These are phyloP conservation scores for Galerina marginata DNA, from an alignment of 768 basidiomycete species.

Conservation along the genomic window DNA sequence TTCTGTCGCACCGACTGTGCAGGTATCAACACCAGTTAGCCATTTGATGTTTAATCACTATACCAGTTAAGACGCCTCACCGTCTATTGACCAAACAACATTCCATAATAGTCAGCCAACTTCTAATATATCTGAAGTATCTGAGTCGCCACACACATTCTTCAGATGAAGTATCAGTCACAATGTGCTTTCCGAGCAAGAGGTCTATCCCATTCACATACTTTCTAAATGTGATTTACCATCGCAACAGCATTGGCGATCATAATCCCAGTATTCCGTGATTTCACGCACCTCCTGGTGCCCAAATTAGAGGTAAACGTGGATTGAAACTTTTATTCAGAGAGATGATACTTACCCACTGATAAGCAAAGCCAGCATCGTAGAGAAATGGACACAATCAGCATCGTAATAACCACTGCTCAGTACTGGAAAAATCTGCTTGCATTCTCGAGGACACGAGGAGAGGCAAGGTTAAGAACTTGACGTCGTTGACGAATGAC, in stretches of 20 bases:
- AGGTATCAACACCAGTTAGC: neutral
- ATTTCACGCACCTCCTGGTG: neutral
- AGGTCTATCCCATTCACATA: neutral
- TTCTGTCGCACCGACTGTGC: neutral
- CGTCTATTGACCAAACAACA: neutral
- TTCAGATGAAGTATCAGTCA: neutral
- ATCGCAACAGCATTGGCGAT: neutral
- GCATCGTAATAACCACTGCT: neutral
- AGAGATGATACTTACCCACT: neutral
- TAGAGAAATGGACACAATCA: neutral
- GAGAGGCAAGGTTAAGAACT: neutral
- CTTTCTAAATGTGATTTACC: neutral
- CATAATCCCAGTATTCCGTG: neutral
- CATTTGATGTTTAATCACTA: neutral
- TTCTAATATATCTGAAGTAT: neutral
- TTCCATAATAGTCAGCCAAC: neutral
- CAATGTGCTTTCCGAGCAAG: neutral
- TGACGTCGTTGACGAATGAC: neutral
- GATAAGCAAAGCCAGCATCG: neutral
- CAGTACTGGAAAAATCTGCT: neutral
- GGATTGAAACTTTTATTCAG: neutral
- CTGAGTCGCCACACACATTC: neutral
- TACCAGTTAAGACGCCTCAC: neutral
- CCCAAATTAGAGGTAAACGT: neutral
- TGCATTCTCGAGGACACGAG: neutral